Base-by-base conservation (phyloP, 2,329 filamentous ascomycete species). In the Sordariomycetes sp. region DNA sequence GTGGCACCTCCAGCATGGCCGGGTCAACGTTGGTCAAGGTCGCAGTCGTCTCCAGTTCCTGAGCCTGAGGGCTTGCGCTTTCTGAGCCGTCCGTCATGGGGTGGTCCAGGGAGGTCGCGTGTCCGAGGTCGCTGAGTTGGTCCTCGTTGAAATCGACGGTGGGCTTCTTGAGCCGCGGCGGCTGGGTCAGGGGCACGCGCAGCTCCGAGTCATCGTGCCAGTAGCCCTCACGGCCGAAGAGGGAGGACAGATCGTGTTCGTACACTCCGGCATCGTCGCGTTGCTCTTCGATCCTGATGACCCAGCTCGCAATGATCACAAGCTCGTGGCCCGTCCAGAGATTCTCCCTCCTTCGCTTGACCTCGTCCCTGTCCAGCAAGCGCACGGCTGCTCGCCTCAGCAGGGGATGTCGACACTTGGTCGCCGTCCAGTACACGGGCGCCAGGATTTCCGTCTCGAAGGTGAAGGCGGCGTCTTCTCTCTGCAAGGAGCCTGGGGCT, bases 391-490 rank as follows among this genome's bases (percentile, higher is more conserved):
- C 51, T 1, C 60, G 50, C 10, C 63, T 43, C 5, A 64, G 48
- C 12, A 57, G 44, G 0, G 56, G 68, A 37, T 64, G 62, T 2
- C 62, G 51, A 32, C 59, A 65, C 33, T 59, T 62, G 23, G 47
- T 43, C 1, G 48, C 53, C 6, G 58, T 54, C 41, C 59, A 67
- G 41, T 62, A 65, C 1, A 68, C 42, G 1, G 61, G 57, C 1
- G 60, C 55, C 18, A 66, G 50, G 1, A 65, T 35, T 15, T 63
- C 59, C 10, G 59, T 63, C 25, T 66, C 61, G 30, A 66, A 66
- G 6, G 51, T 55, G 23, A 67, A 67, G 4, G 43, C 44, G 45
- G 33, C 35, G 43, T 32, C 32, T 37, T 38, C 19, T 39, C 14
- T 20, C 36, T 40, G 33, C 18, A 14, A 16, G 41, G 32, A 1